Evolutionary conservation across 2,329 filamentous ascomycete species (phyloP).

Genomic region (Alternaria incomplexa): DNA sequence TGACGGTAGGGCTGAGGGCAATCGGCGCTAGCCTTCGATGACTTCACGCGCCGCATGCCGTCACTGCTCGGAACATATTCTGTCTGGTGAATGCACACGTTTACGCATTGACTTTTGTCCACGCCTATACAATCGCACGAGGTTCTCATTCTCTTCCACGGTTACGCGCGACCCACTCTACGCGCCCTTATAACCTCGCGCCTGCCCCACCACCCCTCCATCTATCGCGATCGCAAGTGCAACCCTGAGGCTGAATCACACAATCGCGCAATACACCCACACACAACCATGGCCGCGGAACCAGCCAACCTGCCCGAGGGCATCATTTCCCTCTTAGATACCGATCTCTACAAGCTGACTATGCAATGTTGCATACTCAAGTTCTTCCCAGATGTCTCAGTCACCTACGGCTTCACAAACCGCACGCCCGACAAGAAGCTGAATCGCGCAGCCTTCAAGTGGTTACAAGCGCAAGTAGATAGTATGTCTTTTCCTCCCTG

Average conservation of each 20-base stretch:
- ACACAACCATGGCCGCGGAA: slow-evolving; percentile 28
- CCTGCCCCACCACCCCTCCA: slow-evolving; percentile 40
- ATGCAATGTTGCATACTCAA: slow-evolving; percentile 93
- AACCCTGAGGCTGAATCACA: not conserved
- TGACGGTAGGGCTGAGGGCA: slow-evolving; percentile 21
- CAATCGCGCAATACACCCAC: not conserved
- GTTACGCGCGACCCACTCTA: slow-evolving; percentile 1
- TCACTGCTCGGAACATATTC: slow-evolving; percentile 1
- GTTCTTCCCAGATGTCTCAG: slow-evolving; percentile 80
- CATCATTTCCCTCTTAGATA: slow-evolving; percentile 56
- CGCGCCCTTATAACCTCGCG: slow-evolving; percentile 7
- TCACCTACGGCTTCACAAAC: slow-evolving; percentile 94
- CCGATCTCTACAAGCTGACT: slow-evolving; percentile 90
- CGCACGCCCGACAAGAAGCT: slow-evolving; percentile 93
- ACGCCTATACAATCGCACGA: not conserved
- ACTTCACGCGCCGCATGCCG: slow-evolving; percentile 20
- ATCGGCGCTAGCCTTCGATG: slow-evolving; percentile 15
- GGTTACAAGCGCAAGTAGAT: slow-evolving; percentile 82
- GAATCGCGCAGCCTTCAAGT: slow-evolving; percentile 79
- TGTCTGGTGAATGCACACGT: not conserved
- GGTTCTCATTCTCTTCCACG: not conserved
- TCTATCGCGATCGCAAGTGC: slow-evolving; percentile 17
- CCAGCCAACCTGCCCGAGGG: slow-evolving; percentile 44
- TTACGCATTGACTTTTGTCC: not conserved
- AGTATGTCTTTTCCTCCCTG: slow-evolving; percentile 56